Conservation (phyloP, 805 yeast genomes). For the Clavispora vitiphila region DNA sequence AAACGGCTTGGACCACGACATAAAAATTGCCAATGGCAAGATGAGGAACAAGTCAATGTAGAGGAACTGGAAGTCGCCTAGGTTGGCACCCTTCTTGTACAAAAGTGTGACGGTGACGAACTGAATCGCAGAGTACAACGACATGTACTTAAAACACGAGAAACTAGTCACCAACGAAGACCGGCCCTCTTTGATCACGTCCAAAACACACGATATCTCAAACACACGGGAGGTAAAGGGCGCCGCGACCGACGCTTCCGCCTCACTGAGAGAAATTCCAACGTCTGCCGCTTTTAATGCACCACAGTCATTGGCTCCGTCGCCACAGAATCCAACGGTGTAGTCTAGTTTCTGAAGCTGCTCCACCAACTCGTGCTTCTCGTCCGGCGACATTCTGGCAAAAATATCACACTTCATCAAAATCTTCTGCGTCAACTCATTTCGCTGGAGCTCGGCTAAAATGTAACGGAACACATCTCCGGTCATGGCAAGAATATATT, state of each 20-base stretch:
- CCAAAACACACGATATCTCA: constrained; percentile 88
- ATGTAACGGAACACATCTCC: constrained; percentile 87
- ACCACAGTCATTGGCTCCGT: constrained; percentile 99
- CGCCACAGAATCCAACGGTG: constrained; percentile 97
- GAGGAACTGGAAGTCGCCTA: constrained; percentile 95
- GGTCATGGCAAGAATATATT: constrained; percentile 74
- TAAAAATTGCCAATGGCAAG: constrained; percentile 89
- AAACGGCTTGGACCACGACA: constrained; percentile 95
- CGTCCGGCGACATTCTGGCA: constrained; percentile 99
- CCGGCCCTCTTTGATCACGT: constrained; percentile 90
- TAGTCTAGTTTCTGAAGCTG: constrained; percentile 80
- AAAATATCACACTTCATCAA: constrained; percentile 71
- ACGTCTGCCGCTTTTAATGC: constrained; percentile 97
- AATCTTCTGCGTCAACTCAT: constrained; percentile 45
- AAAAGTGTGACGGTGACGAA: constrained; percentile 81
- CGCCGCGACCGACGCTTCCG: constrained; percentile 98
- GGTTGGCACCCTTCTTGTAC: constrained; percentile 82
- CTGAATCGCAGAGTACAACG: constrained; percentile 93
- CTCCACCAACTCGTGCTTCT: constrained; percentile 91
- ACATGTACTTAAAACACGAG: constrained; percentile 97
- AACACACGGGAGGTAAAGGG: constrained; percentile 91
- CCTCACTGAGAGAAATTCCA: constrained; percentile 92
- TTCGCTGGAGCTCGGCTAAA: constrained; percentile 49
- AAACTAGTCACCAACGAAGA: constrained; percentile 93
- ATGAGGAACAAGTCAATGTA: constrained; percentile 90